phyloP scores from a whole-genome alignment of 139 green algal genomes.

The Astrephomene gubernaculifera region DNA sequence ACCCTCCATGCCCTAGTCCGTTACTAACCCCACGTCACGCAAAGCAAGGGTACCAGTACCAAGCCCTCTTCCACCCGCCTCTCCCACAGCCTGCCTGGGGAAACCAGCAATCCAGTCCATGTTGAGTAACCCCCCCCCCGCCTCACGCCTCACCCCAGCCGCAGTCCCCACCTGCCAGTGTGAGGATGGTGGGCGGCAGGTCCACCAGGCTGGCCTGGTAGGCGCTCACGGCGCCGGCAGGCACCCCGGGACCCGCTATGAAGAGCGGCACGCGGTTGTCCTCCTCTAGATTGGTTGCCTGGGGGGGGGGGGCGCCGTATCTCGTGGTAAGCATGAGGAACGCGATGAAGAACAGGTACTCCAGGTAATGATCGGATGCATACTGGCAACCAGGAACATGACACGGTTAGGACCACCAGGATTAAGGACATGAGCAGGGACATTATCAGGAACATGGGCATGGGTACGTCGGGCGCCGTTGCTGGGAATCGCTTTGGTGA shows the following conservation, averaged over 20 bases:
- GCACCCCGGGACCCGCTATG: slow-evolving; percentile 43
- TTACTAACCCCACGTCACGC: too few species aligned
- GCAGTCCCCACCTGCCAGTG: slow-evolving; percentile 22
- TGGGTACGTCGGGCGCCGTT: background rate
- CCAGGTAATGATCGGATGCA: background rate
- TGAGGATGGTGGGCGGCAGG: slow-evolving; percentile 29
- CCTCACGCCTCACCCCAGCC: background rate
- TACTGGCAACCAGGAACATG: background rate
- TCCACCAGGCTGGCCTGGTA: slow-evolving; percentile 51
- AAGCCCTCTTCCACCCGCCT: too few species aligned
- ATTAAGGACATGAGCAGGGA: too few species aligned
- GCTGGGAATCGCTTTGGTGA: background rate
- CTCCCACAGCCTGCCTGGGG: background rate
- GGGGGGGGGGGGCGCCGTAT: background rate
- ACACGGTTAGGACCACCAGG: too few species aligned
- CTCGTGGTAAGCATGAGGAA: background rate
- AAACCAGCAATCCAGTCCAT: background rate
- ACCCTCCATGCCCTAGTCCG: too few species aligned
- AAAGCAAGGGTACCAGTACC: too few species aligned
- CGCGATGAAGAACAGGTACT: background rate
- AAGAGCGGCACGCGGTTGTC: slow-evolving; percentile 51
- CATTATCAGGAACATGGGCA: background rate
- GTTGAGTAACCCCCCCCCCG: too few species aligned
- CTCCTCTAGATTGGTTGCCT: slow-evolving; percentile 34
- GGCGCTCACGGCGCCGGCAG: background rate